Base-by-base conservation (phyloP, 148 eudicot genomes). In the Cornus kousa region DNA sequence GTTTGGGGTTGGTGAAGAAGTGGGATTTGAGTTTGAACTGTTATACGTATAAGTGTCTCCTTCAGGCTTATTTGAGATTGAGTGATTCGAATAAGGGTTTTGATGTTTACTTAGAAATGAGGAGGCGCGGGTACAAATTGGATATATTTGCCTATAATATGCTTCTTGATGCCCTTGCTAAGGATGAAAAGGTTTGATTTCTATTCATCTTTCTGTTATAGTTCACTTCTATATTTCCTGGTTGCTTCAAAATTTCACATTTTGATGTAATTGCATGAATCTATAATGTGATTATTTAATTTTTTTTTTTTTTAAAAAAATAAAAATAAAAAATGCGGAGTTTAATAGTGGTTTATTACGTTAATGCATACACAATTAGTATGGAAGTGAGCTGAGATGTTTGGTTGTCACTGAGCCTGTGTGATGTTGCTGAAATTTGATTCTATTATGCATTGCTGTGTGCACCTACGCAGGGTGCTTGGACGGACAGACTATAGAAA, bases 91-190 rank as follows among this genome's bases (percentile, higher is more conserved):
- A 85, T 2, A 81, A 81, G 70, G 90, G 86, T 3, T 71, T 64
- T 73, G 72, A 55, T 57, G 90, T 83, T 81, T 87, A 83, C 77
- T 24, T 28, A 4, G 78, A 76, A 19, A 85, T 87, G 81, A 85
- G 73, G 64, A 81, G 81, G 77, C 79, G 73, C 71, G 88, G 90
- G 71, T 83, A 43, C 74, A 73, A 13, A 32, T 65, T 87, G 70
- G 90, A 87, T 81, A 64, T 81, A 48, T 31, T 87, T 79, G 81
- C 80, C 55, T 85, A 73, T 67, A 87, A 85, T 85, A 87, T 87
- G 90, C 84, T 87, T 22, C 73, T 87, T 69, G 73, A 87, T 85
- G 72, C 80, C 77, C 90, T 87, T 73, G 90, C 90, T 17, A 87
- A 87, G 78, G 76, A 76, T 65, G 70, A 71, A 35, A 83, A 80